These are phyloP conservation scores for Aspergillus tamarii DNA, from an alignment of 2,329 filamentous ascomycete genomes.

Conservation along the genomic window DNA sequence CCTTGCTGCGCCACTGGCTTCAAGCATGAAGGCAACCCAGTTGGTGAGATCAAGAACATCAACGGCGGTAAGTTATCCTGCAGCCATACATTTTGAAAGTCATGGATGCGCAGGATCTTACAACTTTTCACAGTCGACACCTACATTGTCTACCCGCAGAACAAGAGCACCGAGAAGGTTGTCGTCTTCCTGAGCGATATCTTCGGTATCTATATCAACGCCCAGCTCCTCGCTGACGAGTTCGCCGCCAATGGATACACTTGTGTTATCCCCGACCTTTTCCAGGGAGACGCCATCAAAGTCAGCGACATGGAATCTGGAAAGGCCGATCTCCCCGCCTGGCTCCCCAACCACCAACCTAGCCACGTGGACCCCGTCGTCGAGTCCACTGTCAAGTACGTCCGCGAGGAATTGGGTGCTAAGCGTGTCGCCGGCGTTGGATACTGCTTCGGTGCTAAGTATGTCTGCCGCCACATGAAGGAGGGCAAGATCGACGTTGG, in stretches of 20 bases:
- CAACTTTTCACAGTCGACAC: constrained; percentile 49
- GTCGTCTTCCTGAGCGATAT: constrained; percentile 62
- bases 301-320: constrained; percentile 54
- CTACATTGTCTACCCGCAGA: constrained; percentile 59
- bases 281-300: constrained; percentile 66
- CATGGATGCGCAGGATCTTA: not conserved
- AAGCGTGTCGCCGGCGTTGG: constrained; percentile 67
- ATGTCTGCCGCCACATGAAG: constrained; percentile 69
- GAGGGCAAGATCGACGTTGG: constrained; percentile 68
- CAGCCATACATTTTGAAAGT: not conserved
- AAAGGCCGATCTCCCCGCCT: constrained; percentile 54
- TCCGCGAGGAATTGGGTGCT: constrained; percentile 59
- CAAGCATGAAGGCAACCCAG: constrained; percentile 55
- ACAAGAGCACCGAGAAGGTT: constrained; percentile 55
- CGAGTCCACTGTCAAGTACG: constrained; percentile 54
- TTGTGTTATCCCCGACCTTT: constrained; percentile 69
- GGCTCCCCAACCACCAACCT: constrained; percentile 55
- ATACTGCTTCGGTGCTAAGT: constrained; percentile 80
- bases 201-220: constrained; percentile 63
- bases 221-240: constrained; percentile 71
- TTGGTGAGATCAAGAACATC: constrained; percentile 52
- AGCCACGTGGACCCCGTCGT: constrained; percentile 58
- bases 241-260: constrained; percentile 74
- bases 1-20: constrained; percentile 54
- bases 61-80: constrained; percentile 44